A percentile compares a stretch with the other conserved stretches of the same genome.
phyloP scores from a whole-genome alignment of 2,329 filamentous ascomycete species.

The Aspergillus neoniger region DNA sequence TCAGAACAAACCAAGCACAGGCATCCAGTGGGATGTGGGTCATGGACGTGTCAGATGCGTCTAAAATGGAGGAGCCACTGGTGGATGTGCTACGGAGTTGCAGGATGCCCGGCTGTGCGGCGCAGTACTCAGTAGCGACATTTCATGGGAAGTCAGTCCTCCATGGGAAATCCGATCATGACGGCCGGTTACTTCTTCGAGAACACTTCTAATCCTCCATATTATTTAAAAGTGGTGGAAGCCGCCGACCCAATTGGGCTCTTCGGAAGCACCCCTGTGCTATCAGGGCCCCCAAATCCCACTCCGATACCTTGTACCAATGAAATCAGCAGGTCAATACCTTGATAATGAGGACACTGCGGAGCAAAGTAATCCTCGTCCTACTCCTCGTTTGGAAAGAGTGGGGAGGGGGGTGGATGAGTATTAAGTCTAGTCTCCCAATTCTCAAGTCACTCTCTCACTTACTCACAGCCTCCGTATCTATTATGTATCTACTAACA shows the following conservation, averaged over 20 bases:
- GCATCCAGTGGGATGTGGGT: constrained; percentile 16
- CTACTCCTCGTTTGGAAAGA: constrained; percentile 3
- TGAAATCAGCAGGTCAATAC: background rate
- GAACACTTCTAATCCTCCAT: background rate
- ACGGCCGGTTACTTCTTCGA: background rate
- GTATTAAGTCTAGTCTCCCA: background rate
- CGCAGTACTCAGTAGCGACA: background rate
- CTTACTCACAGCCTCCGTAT: too few species aligned
- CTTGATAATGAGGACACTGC: background rate
- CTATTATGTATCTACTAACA: background rate
- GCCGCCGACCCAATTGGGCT: background rate
- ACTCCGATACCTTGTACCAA: background rate
- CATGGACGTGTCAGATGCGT: constrained; percentile 24
- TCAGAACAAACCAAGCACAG: background rate
- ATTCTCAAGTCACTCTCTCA: background rate
- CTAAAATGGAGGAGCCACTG: constrained; percentile 4
- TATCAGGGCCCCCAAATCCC: background rate
- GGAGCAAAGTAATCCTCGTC: background rate
- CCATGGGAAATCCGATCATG: background rate
- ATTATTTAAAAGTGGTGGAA: background rate
- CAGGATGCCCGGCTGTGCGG: background rate
- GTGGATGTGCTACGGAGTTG: constrained; percentile 1
- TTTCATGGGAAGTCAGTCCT: background rate
- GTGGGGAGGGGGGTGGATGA: background rate
- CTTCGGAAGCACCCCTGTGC: background rate